Base-by-base conservation (phyloP, 352 stramenopile species). In the Phytophthora litchii region DNA sequence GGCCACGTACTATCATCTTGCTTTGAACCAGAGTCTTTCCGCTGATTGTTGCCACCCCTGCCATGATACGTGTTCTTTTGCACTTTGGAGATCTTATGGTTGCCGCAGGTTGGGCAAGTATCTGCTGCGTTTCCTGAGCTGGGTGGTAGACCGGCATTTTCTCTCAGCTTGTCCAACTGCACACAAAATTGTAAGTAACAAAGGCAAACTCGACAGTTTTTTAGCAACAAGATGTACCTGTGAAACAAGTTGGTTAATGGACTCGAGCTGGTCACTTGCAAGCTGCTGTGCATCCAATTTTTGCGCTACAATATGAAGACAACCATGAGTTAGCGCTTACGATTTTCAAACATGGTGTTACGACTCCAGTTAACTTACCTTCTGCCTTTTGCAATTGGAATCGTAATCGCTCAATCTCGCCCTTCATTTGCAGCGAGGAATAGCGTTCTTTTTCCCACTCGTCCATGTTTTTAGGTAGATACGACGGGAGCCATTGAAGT, bases 361-460 rank as follows among this genome's bases (percentile, higher is more conserved):
- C 32, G 25, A 25, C 12, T n/a, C 14, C 7, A 36, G n/a, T 42
- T 35, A 16, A 41, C 56, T 34, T 73, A 90, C 80, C 78, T 79
- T 93, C 78, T 2, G 82, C 63, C 29, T 85, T 77, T 40, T 89
- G 80, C 21, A 93, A 58, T 54, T 91, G 80, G 51, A 90, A 93
- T 12, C 74, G 72, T 35, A 93, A 61, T 10, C 84, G 74, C 60
- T 92, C 82, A 50, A 93, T 76, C 43, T 93, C 84, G 47, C 82
- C 84, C 50, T 91, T 86, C 78, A 92, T 86, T 52, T 89, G 78
- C n/a, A 91, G 62, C 21, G 76, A 72, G 20, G 85, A 68, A 52
- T 86, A 84, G 12, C 84, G 80, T 17, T 93, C 84, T 53, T 89
- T 59, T 55, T 93, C 84, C 84, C 81, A 92, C 20, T 93, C 82